A percentile compares a stretch with the other conserved stretches of the same genome.
Conservation (phyloP, 192 early-diverging fungal genomes). For the Mortierella alpina region DNA sequence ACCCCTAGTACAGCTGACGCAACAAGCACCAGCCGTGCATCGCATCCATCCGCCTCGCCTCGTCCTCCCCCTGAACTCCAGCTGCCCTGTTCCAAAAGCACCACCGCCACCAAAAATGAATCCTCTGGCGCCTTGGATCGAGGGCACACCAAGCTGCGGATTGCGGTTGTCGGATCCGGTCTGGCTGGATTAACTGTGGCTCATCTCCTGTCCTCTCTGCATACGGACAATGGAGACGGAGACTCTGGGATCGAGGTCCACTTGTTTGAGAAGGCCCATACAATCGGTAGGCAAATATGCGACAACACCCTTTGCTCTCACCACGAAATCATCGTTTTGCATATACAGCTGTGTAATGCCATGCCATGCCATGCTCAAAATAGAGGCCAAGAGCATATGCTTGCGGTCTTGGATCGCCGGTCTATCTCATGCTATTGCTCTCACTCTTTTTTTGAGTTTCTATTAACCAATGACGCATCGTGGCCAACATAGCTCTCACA, state of each 20-base stretch:
- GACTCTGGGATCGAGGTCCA: slow-evolving; percentile 51
- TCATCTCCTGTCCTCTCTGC: slow-evolving; percentile 51
- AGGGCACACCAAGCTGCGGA: slow-evolving; percentile 14
- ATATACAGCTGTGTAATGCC: neutral
- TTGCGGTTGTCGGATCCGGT: slow-evolving; percentile 63
- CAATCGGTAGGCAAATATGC: slow-evolving; percentile 37
- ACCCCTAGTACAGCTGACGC: too few relatives aligned
- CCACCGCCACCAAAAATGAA: too few relatives aligned
- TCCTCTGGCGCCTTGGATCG: too few relatives aligned
- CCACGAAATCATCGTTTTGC: neutral
- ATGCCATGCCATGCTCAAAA: neutral
- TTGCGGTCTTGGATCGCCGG: too few relatives aligned
- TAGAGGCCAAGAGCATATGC: neutral
- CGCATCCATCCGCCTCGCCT: too few relatives aligned
- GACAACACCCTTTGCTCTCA: neutral
- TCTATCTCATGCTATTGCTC: neutral
- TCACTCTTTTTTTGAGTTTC: neutral
- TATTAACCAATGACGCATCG: too few relatives aligned
- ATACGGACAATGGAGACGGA: slow-evolving; percentile 21
- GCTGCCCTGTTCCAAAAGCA: too few relatives aligned
- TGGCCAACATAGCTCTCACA: neutral
- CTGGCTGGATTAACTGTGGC: slow-evolving; percentile 59
- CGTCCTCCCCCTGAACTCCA: too few relatives aligned
- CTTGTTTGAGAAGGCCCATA: slow-evolving; percentile 60
- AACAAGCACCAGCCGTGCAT: too few relatives aligned